These are phyloP conservation scores for Venturia carpophila DNA, from an alignment of 2,329 filamentous ascomycete species.

Conservation along the genomic window DNA sequence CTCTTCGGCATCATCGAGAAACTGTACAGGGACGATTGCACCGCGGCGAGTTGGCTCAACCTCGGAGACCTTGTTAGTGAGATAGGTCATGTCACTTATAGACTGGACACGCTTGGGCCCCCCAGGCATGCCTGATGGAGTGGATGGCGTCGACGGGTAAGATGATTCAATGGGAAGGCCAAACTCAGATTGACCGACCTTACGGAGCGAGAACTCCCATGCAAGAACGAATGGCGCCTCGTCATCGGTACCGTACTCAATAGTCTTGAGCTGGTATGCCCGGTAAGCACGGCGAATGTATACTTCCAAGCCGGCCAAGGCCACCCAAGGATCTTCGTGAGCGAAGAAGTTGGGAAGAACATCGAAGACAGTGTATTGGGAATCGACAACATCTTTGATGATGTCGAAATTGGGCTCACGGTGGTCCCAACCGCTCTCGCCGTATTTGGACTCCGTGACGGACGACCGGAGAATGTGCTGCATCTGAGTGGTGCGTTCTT, in stretches of 20 bases:
- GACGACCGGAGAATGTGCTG: constrained; percentile 96
- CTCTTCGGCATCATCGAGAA: constrained; percentile 91
- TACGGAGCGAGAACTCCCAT: constrained; percentile 94
- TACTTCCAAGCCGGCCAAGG: constrained; percentile 85
- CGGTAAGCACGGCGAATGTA: constrained; percentile 95
- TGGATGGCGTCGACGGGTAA: constrained; percentile 61
- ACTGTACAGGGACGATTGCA: constrained; percentile 88
- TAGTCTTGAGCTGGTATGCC: constrained; percentile 82
- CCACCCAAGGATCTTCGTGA: constrained; percentile 90
- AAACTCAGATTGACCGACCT: constrained; percentile 86
- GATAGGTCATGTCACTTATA: constrained; percentile 92
- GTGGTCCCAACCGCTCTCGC: constrained; percentile 95
- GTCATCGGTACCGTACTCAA: constrained; percentile 74
- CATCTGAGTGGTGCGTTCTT: constrained; percentile 94
- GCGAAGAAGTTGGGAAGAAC: constrained; percentile 92
- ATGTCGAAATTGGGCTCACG: constrained; percentile 82
- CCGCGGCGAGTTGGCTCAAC: constrained; percentile 77
- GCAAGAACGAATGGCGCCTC: constrained; percentile 75
- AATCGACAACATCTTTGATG: constrained; percentile 97
- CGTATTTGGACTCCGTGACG: constrained; percentile 93
- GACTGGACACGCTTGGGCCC: constrained; percentile 74
- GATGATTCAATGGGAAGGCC: constrained; percentile 72
- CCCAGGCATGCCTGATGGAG: constrained; percentile 55
- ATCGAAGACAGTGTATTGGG: constrained; percentile 97
- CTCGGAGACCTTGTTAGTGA: constrained; percentile 58